Evolutionary conservation across 2,329 filamentous ascomycete genomes (phyloP), one percentile per base, ranked within the genome.

Genomic region (Verticillium isaacii): DNA sequence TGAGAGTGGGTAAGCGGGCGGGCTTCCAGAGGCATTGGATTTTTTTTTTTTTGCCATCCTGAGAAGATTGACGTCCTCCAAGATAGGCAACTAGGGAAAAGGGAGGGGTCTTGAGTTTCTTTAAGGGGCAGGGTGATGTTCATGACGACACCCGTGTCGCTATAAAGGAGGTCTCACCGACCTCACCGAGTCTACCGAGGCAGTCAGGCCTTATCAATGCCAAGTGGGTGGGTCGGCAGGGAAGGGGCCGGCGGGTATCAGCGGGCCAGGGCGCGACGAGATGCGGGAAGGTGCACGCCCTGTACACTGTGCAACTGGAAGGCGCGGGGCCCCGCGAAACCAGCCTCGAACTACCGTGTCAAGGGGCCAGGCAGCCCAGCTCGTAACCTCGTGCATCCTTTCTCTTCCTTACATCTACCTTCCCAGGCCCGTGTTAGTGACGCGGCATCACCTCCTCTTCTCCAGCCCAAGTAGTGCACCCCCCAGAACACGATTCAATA

Each of bases 231-330:
- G 54, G 54, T 11, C 45, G 23, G 8, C 45, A 19, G 14, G 45
- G n/a, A 11, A 19, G 23, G 8, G 45, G 23, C n/a, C 8, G 3
- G 55, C 64, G 64, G 64, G 59, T 65, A 64, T 61, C 63, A 61
- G 62, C 61, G 64, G 63, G 60, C 58, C 62, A 64, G 59, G 58
- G 64, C 32, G 56, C 50, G 64, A 60, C 63, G 63, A 63, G 60
- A 36, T 56, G 15, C 11, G 56, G 56, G 56, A 36, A 25, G 45
- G 45, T 19, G 45, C 45, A 14, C 45, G 45, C 45, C 45, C 19
- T 52, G 45, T 52, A 52, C 45, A 52, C 45, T 23, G 45, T 52
- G 45, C 14, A 52, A 8, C 45, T 25, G 45, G 11, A 57, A n/a
- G 34, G 57, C 41, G 60, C 32, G 63, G 63, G 60, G 62, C 62